A percentile compares a stretch with the other conserved stretches of the same genome.
Evolutionary conservation across 495 filamentous ascomycete genomes (phyloP).

Genomic region (Clohesyomyces aquaticus): DNA sequence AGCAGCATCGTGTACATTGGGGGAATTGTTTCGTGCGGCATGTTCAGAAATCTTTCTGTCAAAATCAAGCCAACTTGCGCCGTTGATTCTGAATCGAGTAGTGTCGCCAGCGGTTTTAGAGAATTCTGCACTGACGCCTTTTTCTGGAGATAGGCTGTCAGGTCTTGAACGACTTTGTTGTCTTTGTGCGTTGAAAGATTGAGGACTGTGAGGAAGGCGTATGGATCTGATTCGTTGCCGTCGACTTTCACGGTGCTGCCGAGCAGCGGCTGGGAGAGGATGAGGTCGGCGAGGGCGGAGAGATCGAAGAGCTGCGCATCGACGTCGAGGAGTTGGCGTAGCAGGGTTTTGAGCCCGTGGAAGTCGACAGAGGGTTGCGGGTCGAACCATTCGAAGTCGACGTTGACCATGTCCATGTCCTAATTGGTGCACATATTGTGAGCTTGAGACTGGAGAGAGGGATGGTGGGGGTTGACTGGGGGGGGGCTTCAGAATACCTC

Average conservation of each 20-base stretch:
- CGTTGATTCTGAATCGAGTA: conserved; percentile 58
- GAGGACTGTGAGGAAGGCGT: conserved; percentile 89
- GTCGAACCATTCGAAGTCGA: conserved; percentile 99
- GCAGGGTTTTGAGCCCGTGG: conserved; percentile 86
- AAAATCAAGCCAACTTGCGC: conserved; percentile 80
- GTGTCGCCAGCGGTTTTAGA: conserved; percentile 56
- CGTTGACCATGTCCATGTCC: conserved; percentile 89
- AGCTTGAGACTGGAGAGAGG: neutral
- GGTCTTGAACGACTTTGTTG: conserved; percentile 41
- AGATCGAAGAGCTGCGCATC: conserved; percentile 85
- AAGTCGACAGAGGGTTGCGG: conserved; percentile 89
- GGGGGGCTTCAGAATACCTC: conserved; percentile 16
- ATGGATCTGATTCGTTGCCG: conserved; percentile 90
- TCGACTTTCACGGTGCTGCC: conserved; percentile 96
- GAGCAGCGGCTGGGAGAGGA: conserved; percentile 83
- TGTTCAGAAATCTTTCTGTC: conserved; percentile 91
- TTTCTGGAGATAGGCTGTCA: conserved; percentile 71
- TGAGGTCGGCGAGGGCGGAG: conserved; percentile 81
- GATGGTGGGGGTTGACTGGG: conserved; percentile 1
- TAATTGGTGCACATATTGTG: conserved; percentile 44
- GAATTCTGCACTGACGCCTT: conserved; percentile 60
- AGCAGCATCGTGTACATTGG: conserved; percentile 96
- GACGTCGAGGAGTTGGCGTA: conserved; percentile 91
- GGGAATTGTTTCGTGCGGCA: conserved; percentile 86
- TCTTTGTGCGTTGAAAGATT: conserved; percentile 76